Evolutionary conservation across 495 filamentous ascomycete genomes (phyloP).

Genomic region (Parachaetomium inaequale): DNA sequence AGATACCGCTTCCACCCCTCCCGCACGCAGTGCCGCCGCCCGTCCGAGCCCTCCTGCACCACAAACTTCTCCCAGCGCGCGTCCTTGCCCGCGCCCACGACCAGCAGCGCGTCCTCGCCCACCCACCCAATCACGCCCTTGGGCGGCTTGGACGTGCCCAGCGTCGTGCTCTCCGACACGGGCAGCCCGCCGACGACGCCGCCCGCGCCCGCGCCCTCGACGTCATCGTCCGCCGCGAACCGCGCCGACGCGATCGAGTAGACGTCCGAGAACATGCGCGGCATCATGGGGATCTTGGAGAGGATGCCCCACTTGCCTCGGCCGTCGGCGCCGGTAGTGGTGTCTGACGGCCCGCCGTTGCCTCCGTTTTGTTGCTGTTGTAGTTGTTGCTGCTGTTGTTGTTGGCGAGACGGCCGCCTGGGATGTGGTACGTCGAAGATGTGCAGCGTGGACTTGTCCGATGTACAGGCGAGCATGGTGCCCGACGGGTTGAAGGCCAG

Average conservation of each 20-base stretch:
- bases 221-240: slow-evolving; percentile 76
- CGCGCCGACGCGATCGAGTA: slow-evolving; percentile 71
- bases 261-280: slow-evolving; percentile 76
- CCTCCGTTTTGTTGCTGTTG: slow-evolving; percentile 15
- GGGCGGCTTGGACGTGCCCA: slow-evolving; percentile 53
- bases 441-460: slow-evolving; percentile 92
- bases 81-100: slow-evolving; percentile 77
- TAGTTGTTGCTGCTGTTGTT: slow-evolving; percentile 46
- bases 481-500: slow-evolving; percentile 80
- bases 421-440: slow-evolving; percentile 70
- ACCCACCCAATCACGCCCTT: slow-evolving; percentile 80
- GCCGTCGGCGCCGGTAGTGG: slow-evolving; percentile 35
- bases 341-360: not conserved
- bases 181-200: slow-evolving; percentile 6
- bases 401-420: slow-evolving; percentile 64
- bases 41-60: slow-evolving; percentile 60
- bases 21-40: slow-evolving; percentile 56
- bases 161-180: slow-evolving; percentile 36
- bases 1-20: slow-evolving; percentile 84
- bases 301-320: slow-evolving; percentile 78
- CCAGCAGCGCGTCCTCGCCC: slow-evolving; percentile 62
- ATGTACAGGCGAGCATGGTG: slow-evolving; percentile 81
- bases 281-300: slow-evolving; percentile 71
- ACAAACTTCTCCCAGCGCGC: slow-evolving; percentile 82
- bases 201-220: slow-evolving; percentile 21